Evolutionary conservation across 345 rosid species (phyloP), one percentile per base, ranked within the genome.

Genomic region (Stellera chamaejasme): DNA sequence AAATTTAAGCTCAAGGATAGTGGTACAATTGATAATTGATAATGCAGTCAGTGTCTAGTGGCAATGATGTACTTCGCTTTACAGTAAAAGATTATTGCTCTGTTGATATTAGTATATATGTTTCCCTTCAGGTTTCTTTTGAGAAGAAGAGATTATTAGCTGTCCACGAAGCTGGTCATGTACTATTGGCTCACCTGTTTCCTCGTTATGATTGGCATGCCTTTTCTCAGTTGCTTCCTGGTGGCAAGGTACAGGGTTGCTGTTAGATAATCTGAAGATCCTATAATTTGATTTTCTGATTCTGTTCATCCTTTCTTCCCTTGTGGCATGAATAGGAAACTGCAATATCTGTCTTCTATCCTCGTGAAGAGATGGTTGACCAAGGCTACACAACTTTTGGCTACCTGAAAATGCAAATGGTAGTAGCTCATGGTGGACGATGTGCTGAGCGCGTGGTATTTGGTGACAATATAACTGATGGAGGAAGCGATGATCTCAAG

Each of bases 331-430:
- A 48, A 63, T 66, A 92, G 98, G 98, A 92, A 81, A 88, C 87
- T 72, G 98, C 96, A 59, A 71, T 92, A 66, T 85, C 96, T 10
- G 90, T 92, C 61, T 92, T 92, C 82, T 92, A 79, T 66, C 96
- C 96, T 46, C 81, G 98, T 8, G 98, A 92, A 75, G 95, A 92
- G 67, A 92, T 81, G 82, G 77, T 92, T 54, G 90, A 92, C 77
- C 96, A 85, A 80, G 96, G 95, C 59, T 86, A 92, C 66, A 86
- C 95, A 43, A 88, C 98, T 54, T 85, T 92, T 79, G 98, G 98
- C 54, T 92, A 92, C 75, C 76, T 92, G 98, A 84, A 82, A 75
- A 92, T 92, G 98, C 98, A 92, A 79, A 92, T 88, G 96, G 93
- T 88, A 67, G 95, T 92, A 55, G 87, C 98, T 74, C 96, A 92